phyloP scores from a whole-genome alignment of 75 land plant species.

The Pseudotsuga menziesii region DNA sequence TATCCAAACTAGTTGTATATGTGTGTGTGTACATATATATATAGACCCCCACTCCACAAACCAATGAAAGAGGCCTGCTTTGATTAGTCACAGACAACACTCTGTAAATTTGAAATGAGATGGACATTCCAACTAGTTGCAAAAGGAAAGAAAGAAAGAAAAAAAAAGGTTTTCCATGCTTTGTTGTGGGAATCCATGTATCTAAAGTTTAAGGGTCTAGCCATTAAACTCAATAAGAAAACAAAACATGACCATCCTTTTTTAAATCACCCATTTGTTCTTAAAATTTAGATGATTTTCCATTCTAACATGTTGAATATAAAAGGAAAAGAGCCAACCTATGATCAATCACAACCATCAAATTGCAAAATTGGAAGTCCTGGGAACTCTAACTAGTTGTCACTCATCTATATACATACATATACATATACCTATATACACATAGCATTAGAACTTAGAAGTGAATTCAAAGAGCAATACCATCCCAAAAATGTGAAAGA shows the following conservation, averaged over 20 bases:
- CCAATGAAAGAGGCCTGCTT: too few relatives aligned
- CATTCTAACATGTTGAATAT: neutral
- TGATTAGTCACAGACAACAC: too few relatives aligned
- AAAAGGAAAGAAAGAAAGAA: neutral
- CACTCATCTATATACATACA: neutral
- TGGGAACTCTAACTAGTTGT: neutral
- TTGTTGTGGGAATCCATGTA: neutral
- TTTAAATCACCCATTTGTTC: neutral
- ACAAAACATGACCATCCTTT: neutral
- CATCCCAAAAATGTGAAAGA: slow-evolving; percentile 90
- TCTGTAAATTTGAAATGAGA: neutral
- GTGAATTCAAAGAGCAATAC: slow-evolving; percentile 25
- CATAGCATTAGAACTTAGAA: neutral
- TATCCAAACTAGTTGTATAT: too few relatives aligned
- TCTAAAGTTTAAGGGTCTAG: neutral
- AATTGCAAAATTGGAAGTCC: neutral
- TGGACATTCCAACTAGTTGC: neutral
- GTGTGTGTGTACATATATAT: too few relatives aligned
- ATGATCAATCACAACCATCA: neutral
- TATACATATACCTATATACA: neutral
- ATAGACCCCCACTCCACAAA: too few relatives aligned
- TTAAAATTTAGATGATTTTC: neutral
- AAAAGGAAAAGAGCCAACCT: neutral
- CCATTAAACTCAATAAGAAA: neutral
- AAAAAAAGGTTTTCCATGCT: neutral